phyloP scores from a whole-genome alignment of 2,329 filamentous ascomycete genomes.

The Alternaria burnsii region DNA sequence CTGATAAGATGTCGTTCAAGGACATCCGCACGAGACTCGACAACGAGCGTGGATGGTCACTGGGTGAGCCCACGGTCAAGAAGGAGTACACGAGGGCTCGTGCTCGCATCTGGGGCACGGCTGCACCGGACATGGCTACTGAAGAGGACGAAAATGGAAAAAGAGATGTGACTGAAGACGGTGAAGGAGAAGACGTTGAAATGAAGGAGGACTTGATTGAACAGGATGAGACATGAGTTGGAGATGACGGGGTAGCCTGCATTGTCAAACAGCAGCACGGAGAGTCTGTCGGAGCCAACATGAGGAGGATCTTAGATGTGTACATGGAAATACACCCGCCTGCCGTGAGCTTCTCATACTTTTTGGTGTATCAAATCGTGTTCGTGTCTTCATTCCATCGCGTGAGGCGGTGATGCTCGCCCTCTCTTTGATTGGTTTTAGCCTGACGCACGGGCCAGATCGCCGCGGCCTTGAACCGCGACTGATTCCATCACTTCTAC shows the following conservation, averaged over 20 bases:
- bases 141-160: neutral
- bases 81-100: slow-evolving; percentile 21
- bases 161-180: neutral
- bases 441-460: slow-evolving; percentile 15
- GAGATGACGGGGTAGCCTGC: neutral
- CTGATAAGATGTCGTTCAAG: slow-evolving; percentile 13
- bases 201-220: neutral
- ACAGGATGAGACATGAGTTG: slow-evolving; percentile 1
- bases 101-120: slow-evolving; percentile 16
- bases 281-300: neutral
- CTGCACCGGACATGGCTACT: neutral
- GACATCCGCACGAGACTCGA: slow-evolving; percentile 23
- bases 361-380: neutral
- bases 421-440: neutral
- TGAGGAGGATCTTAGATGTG: neutral
- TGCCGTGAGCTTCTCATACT: too few species aligned
- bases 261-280: neutral
- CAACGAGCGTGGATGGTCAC: slow-evolving; percentile 17
- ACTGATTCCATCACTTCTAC: slow-evolving; percentile 26
- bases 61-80: slow-evolving; percentile 22
- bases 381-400: neutral
- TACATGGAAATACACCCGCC: neutral
- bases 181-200: neutral
- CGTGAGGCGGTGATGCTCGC: neutral
- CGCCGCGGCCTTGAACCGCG: slow-evolving; percentile 17